These are phyloP conservation scores for Lasiosphaeria hispida DNA, from an alignment of 495 filamentous ascomycete genomes.

Conservation along the genomic window DNA sequence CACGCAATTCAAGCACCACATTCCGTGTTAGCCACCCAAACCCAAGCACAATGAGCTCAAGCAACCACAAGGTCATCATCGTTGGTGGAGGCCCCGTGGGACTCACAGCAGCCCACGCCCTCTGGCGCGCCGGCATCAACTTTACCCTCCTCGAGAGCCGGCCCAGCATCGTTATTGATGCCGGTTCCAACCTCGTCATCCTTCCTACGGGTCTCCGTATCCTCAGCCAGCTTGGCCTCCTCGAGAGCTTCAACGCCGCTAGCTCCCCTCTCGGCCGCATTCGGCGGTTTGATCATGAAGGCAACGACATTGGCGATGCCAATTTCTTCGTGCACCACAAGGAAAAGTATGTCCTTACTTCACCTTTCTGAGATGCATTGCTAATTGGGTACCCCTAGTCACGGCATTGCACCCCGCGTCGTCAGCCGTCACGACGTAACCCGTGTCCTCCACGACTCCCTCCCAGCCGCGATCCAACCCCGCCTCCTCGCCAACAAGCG, in stretches of 20 bases:
- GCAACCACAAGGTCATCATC: constrained; percentile 45
- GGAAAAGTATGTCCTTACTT: constrained; percentile 4
- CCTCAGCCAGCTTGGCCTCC: constrained; percentile 48
- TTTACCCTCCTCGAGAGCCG: constrained; percentile 48
- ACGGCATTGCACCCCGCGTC: constrained; percentile 36
- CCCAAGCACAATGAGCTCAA: constrained; percentile 1
- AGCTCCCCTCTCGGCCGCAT: constrained; percentile 3
- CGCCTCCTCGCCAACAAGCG: constrained; percentile 29
- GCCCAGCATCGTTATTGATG: constrained; percentile 33
- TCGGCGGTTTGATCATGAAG: neutral
- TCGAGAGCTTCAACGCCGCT: constrained; percentile 26
- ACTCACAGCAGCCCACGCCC: constrained; percentile 46
- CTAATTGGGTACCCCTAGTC: constrained; percentile 14
- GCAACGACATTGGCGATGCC: constrained; percentile 6
- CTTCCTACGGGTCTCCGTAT: constrained; percentile 35
- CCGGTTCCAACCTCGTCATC: constrained; percentile 40
- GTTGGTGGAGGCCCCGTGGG: constrained; percentile 52
- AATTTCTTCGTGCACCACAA: constrained; percentile 2
- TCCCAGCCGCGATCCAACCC: constrained; percentile 31
- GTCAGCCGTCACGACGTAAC: constrained; percentile 33
- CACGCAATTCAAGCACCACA: too few relatives aligned
- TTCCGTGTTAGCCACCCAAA: too few relatives aligned
- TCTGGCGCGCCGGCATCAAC: constrained; percentile 44
- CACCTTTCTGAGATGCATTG: neutral
- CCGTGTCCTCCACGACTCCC: constrained; percentile 29